Conservation (phyloP, 1,284 basidiomycete genomes). For the Schizophyllum commune region DNA sequence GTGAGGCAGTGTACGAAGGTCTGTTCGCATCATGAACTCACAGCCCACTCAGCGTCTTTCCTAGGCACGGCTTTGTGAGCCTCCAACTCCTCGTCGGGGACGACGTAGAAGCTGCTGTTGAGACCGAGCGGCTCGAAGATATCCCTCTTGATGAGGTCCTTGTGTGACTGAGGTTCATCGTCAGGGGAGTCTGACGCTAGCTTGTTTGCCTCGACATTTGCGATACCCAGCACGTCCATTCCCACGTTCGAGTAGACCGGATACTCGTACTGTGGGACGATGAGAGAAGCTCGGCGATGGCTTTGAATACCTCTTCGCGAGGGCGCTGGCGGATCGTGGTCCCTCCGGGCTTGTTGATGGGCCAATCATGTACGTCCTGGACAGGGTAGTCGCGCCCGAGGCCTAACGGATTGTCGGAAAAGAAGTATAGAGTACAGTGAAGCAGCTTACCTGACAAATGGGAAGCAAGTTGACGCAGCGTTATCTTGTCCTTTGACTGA, state of each 20-base stretch:
- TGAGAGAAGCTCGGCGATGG: constrained; percentile 28
- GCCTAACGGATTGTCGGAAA: constrained; percentile 13
- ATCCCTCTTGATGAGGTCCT: constrained; percentile 33
- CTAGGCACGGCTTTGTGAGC: constrained; percentile 27
- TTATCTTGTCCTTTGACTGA: constrained; percentile 24
- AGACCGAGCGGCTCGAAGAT: constrained; percentile 36
- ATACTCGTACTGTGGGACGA: constrained; percentile 33
- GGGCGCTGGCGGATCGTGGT: constrained; percentile 21
- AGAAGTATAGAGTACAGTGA: background rate
- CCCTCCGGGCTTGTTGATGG: constrained; percentile 11
- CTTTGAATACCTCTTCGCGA: constrained; percentile 23
- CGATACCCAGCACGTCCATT: constrained; percentile 30
- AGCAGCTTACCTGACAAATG: constrained; percentile 33
- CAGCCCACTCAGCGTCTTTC: constrained; percentile 23
- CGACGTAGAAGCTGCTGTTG: constrained; percentile 30
- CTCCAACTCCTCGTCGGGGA: constrained; percentile 19
- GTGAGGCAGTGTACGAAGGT: background rate
- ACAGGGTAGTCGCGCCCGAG: constrained; percentile 40
- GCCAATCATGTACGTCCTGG: constrained; percentile 31
- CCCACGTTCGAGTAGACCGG: constrained; percentile 46
- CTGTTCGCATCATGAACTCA: constrained; percentile 10
- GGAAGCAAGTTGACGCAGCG: constrained; percentile 36
- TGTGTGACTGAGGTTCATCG: constrained; percentile 25
- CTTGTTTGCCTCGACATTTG: constrained; percentile 35
- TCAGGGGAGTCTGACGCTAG: constrained; percentile 14